Conservation (phyloP, 1,284 basidiomycete genomes). For the Fistulinella staudtii region DNA sequence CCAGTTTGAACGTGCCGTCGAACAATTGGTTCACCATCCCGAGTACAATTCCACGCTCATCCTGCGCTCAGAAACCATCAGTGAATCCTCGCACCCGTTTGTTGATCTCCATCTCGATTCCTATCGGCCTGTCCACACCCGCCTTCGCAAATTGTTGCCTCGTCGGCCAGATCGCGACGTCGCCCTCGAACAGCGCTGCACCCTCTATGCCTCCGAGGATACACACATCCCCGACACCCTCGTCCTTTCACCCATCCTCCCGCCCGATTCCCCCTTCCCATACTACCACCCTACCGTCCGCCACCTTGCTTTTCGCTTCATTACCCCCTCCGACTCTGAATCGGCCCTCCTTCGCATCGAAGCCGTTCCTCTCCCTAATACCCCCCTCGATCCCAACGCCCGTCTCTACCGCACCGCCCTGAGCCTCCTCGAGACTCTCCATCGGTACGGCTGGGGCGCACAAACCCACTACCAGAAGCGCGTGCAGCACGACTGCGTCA, state of each 20-base stretch:
- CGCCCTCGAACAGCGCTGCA: slow-evolving; percentile 71
- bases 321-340: slow-evolving; percentile 28
- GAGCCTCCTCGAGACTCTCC: slow-evolving; percentile 76
- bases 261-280: slow-evolving; percentile 47
- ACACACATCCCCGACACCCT: slow-evolving; percentile 40
- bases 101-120: no score
- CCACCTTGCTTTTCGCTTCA: slow-evolving; percentile 71
- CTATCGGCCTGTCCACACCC: slow-evolving; percentile 39
- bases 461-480: slow-evolving; percentile 82
- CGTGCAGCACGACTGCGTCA: slow-evolving; percentile 78
- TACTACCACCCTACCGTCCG: slow-evolving; percentile 77
- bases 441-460: slow-evolving; percentile 83
- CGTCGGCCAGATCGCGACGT: slow-evolving; percentile 68
- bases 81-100: slow-evolving; percentile 37
- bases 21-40: slow-evolving; percentile 70
- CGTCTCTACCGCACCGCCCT: slow-evolving; percentile 79
- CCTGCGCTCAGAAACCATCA: slow-evolving; percentile 64
- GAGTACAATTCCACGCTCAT: slow-evolving; percentile 84
- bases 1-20: slow-evolving; percentile 63
- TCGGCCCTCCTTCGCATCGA: slow-evolving; percentile 50
- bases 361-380: slow-evolving; percentile 49
- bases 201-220: slow-evolving; percentile 48
- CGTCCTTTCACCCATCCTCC: slow-evolving; percentile 59
- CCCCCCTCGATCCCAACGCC: slow-evolving; percentile 49
- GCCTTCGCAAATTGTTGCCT: slow-evolving; percentile 65